These are phyloP conservation scores for Ceratobasidium sp. DNA, from an alignment of 1,284 basidiomycete species.

Conservation along the genomic window DNA sequence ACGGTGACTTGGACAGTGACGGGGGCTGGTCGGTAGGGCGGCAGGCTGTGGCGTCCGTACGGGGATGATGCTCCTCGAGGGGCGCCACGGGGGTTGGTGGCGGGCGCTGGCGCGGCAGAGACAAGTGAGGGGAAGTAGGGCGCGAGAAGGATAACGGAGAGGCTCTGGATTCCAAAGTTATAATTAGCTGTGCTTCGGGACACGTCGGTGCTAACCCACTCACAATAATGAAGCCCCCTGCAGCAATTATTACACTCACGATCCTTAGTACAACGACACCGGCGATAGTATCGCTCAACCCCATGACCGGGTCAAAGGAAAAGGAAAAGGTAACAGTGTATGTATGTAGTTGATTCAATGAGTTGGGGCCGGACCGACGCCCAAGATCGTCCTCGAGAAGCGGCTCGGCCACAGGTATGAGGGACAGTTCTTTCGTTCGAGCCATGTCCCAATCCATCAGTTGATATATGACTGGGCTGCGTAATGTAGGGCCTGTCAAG, in stretches of 20 bases:
- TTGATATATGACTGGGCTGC: slow-evolving; percentile 15
- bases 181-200: slow-evolving; percentile 20
- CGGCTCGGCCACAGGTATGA: slow-evolving; percentile 8
- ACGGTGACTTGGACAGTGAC: slow-evolving; percentile 19
- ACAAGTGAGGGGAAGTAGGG: slow-evolving; percentile 36
- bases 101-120: slow-evolving; percentile 6
- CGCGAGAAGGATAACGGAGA: slow-evolving; percentile 40
- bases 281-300: slow-evolving; percentile 26
- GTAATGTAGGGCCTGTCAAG: slow-evolving; percentile 1
- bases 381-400: slow-evolving; percentile 26
- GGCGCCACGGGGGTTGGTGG: neutral
- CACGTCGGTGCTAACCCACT: neutral
- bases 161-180: slow-evolving; percentile 33
- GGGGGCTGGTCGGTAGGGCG: neutral
- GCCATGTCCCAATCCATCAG: slow-evolving; percentile 25
- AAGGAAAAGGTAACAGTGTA: slow-evolving; percentile 38
- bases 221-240: slow-evolving; percentile 36
- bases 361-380: neutral
- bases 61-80: slow-evolving; percentile 9
- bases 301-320: slow-evolving; percentile 30
- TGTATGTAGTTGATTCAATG: slow-evolving; percentile 3
- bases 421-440: slow-evolving; percentile 27
- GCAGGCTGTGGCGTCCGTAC: neutral
- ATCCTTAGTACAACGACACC: slow-evolving; percentile 19
- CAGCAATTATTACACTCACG: slow-evolving; percentile 18